Conservation (phyloP, 176 grass and related monocot genomes). For the Calamus simplicifolius region DNA sequence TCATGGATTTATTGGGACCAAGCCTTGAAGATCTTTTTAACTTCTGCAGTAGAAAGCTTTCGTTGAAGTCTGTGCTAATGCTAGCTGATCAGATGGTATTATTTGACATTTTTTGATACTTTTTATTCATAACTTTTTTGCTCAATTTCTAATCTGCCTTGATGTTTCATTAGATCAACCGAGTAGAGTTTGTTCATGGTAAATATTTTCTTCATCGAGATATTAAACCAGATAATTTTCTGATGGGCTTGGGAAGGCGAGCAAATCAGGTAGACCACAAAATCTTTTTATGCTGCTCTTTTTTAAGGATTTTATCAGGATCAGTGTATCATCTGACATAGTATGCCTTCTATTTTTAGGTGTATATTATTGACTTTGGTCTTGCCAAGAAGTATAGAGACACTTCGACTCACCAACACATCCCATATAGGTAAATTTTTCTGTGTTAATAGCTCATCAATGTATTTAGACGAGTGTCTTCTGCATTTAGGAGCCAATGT, state of each 20-base stretch:
- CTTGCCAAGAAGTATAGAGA: constrained; percentile 12
- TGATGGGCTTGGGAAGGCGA: constrained; percentile 15
- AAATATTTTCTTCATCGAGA: constrained; percentile 14
- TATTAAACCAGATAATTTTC: constrained; percentile 14
- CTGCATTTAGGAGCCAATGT: no score
- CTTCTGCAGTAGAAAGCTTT: constrained; percentile 8
- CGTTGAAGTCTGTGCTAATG: constrained; percentile 14
- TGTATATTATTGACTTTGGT: constrained; percentile 9
- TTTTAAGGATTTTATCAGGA: neutral
- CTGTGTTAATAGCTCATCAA: no score
- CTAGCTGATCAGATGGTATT: constrained; percentile 13
- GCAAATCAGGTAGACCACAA: constrained; percentile 6
- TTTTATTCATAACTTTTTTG: neutral
- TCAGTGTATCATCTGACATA: neutral
- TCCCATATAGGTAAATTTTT: constrained; percentile 8
- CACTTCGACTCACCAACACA: constrained; percentile 2
- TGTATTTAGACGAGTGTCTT: no score
- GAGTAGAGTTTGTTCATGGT: constrained; percentile 7
- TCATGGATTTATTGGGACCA: constrained; percentile 14
- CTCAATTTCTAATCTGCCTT: neutral
- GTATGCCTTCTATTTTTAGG: neutral
- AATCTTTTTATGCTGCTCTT: neutral
- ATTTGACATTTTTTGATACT: neutral
- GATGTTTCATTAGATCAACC: neutral
- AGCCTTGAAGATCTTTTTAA: constrained; percentile 14